Evolutionary conservation across 768 basidiomycete genomes (phyloP).

Genomic region (Boletus rubescentipes): DNA sequence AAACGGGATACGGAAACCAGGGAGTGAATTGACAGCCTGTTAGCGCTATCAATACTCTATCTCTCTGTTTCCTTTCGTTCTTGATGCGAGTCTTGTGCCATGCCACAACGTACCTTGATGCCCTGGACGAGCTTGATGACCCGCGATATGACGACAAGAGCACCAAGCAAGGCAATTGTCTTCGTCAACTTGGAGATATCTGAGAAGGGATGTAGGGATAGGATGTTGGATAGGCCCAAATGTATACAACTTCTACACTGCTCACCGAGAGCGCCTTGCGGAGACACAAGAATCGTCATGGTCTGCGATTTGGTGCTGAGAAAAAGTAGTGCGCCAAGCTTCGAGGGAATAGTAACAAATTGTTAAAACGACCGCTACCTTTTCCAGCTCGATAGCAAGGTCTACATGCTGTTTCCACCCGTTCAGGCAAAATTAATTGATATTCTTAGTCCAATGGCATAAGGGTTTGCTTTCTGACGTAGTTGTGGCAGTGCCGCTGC

Average conservation of each 20-base stretch:
- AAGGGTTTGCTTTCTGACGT: no score
- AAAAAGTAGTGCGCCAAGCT: no score
- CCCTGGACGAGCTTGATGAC: constrained; percentile 14
- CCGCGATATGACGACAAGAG: constrained; percentile 12
- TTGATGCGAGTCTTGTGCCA: not conserved
- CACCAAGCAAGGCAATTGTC: not conserved
- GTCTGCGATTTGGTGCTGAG: no score
- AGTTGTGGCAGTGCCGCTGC: no score
- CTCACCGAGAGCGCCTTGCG: not conserved
- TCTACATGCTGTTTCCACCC: no score
- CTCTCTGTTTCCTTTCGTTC: not conserved
- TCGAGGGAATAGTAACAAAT: no score
- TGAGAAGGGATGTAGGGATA: not conserved
- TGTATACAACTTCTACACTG: not conserved
- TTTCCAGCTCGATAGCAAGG: no score
- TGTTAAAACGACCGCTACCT: no score
- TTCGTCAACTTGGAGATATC: not conserved
- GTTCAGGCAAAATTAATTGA: no score
- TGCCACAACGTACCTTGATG: constrained; percentile 8
- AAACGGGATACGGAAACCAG: constrained; percentile 17
- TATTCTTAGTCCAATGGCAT: no score
- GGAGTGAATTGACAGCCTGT: constrained; percentile 11
- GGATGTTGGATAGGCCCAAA: not conserved
- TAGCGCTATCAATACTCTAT: not conserved
- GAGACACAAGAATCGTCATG: not conserved